Evolutionary conservation across 352 stramenopile genomes (phyloP), one percentile per base, ranked within the genome.

Genomic region (Nothophytophthora sp.): DNA sequence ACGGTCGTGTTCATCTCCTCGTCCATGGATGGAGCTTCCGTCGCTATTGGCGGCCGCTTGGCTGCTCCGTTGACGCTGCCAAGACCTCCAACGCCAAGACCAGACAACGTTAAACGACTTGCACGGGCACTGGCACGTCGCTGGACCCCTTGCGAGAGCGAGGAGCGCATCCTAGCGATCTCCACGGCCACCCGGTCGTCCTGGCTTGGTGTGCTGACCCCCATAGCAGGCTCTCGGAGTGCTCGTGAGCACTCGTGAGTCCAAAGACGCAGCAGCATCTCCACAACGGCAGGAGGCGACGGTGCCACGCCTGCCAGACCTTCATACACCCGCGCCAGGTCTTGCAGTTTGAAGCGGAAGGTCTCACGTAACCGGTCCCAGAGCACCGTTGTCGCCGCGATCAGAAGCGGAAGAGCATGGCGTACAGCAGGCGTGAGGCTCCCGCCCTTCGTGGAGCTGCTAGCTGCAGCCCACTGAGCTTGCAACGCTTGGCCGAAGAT

Each of bases 211-310:
- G 47, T 49, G 18, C 12, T 18, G 7, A 50, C 4, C 8, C 59
- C 53, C 32, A 68, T 40, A 9, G 59, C 47, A 22, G 59, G 39
- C 22, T 78, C 64, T 15, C 53, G 35, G 12, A 90, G 65, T 4
- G 72, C 63, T 5, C 69, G 61, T 13, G 50, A 24, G 3, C 45
- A 66, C 47, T 90, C 79, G 50, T 90, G 76, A 1, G 58, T 64
- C 74, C 71, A 86, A 4, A 90, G 41, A 1, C 74, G 43, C 20
- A 76, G 8, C 8, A 88, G 44, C 2, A 63, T 84, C 15, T 81
- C 72, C 2, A 40, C 41, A 16, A 87, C 74, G 0, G 69, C 37
- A 11, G 88, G 24, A 12, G 68, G 61, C 3, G 49, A 67, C 0
- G 64, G 51, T 8, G 57, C 44, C 0, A 84, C 76, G 10, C 58